Evolutionary conservation across 2,329 filamentous ascomycete species (phyloP).

Genomic region (Amauroascus verrucosus): DNA sequence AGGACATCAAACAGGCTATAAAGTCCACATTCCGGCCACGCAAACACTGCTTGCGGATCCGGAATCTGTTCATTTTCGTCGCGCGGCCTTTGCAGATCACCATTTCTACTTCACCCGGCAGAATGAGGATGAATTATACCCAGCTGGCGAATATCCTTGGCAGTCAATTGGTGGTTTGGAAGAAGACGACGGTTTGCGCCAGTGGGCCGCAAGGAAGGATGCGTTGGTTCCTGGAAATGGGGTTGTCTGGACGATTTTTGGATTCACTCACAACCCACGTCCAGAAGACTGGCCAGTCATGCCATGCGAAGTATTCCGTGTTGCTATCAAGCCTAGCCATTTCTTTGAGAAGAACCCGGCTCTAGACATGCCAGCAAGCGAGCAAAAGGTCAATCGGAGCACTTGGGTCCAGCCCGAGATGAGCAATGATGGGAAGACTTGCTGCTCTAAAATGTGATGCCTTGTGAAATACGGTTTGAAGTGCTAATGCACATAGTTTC

Average conservation of each 20-base stretch:
- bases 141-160: conserved; percentile 43
- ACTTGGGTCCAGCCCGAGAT: background rate
- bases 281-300: conserved; percentile 10
- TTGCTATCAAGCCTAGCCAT: conserved; percentile 7
- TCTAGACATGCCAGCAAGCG: conserved; percentile 6
- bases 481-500: background rate
- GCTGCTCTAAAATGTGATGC: background rate
- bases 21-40: conserved; percentile 39
- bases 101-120: conserved; percentile 48
- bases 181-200: conserved; percentile 1
- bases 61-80: conserved; percentile 36
- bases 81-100: conserved; percentile 44
- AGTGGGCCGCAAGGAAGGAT: conserved; percentile 7
- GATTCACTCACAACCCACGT: conserved; percentile 6
- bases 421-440: background rate
- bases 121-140: conserved; percentile 43
- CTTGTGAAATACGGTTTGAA: background rate
- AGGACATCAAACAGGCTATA: conserved; percentile 42
- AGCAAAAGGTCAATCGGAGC: conserved; percentile 1
- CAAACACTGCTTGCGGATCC: conserved; percentile 43
- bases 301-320: conserved; percentile 6
- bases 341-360: conserved; percentile 7
- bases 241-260: conserved; percentile 7
- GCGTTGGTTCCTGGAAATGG: background rate
- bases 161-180: conserved; percentile 26